Evolutionary conservation across 2,329 filamentous ascomycete genomes (phyloP), one percentile per base, ranked within the genome.

Genomic region (Aspergillus flavus): DNA sequence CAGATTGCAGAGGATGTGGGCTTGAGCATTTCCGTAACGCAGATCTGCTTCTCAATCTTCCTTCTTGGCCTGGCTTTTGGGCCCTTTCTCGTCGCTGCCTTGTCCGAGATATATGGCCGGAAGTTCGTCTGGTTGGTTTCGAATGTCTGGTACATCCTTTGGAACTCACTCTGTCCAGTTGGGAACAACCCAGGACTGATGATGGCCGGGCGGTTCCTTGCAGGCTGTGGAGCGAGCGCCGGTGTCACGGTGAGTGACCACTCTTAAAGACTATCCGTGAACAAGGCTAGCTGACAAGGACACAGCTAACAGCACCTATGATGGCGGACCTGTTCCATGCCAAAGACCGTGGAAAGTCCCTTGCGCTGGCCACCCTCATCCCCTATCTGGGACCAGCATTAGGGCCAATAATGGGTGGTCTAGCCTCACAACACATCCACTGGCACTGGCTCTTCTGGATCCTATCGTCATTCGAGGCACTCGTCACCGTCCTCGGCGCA

Each of bases 401-500:
- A 34, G 58, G 58, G 4, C 58, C 58, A 16, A 59, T 59, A 21
- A 53, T 59, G 32, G 58, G 58, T 19, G 58, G 58, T 2, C 34
- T 59, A 28, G 48, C 48, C 46, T 28, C 58, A 11, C 58, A 59
- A 30, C 11, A 59, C 32, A 39, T 59, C 16, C 58, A 59, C 46
- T 59, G 58, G 58, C 46, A 53, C 34, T 59, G 58, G 58, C 58
- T 59, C 34, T 59, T 59, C 26, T 59, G 58, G 58, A 59, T 59
- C 16, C 34, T 59, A 10, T 59, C 58, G 16, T 23, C 39, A 10
- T 59, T 59, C 48, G 46, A 59, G n/a, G 58, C 48, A 2, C 32
- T 43, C 34, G 28, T 59, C 6, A 34, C 50, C 16, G 34, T 43
- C 14, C 10, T 54, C 3, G 58, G 46, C 19, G 39, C 23, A 12